Percentiles rank a stretch among this genome's conserved stretches.
These are phyloP conservation scores for Chaetomium tenue DNA, from an alignment of 495 filamentous ascomycete genomes.

Conservation along the genomic window DNA sequence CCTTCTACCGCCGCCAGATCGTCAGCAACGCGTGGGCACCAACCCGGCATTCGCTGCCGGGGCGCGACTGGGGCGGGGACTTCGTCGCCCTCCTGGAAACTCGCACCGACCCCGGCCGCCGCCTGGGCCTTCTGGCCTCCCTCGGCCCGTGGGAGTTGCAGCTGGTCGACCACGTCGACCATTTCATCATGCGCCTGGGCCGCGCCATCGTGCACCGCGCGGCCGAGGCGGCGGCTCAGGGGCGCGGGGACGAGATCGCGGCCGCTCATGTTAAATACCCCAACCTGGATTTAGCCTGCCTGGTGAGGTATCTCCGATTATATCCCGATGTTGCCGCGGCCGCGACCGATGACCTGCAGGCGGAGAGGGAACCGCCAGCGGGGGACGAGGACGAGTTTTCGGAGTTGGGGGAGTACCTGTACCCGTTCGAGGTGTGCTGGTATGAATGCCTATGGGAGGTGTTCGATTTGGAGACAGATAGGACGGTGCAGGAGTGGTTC, in stretches of 20 bases:
- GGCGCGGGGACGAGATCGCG: neutral
- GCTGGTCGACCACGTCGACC: conserved; percentile 4
- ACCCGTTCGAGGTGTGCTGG: too few relatives aligned
- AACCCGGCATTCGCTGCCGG: conserved; percentile 5
- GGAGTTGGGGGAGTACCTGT: too few relatives aligned
- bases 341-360: neutral
- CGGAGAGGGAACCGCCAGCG: too few relatives aligned
- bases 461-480: neutral
- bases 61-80: neutral
- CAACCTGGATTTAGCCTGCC: too few relatives aligned
- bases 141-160: conserved; percentile 10
- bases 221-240: neutral
- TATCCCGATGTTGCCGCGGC: neutral
- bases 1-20: conserved; percentile 18
- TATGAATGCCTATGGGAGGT: neutral
- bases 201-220: neutral
- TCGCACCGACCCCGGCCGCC: neutral
- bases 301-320: neutral
- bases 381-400: too few relatives aligned
- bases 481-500: conserved; percentile 10
- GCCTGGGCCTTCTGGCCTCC: neutral
- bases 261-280: neutral
- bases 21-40: conserved; percentile 14
- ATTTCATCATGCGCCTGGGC: conserved; percentile 1
- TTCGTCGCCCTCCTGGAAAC: neutral